Evolutionary conservation across 495 filamentous ascomycete species (phyloP).

Genomic region (Thermothielavioides terrestris): DNA sequence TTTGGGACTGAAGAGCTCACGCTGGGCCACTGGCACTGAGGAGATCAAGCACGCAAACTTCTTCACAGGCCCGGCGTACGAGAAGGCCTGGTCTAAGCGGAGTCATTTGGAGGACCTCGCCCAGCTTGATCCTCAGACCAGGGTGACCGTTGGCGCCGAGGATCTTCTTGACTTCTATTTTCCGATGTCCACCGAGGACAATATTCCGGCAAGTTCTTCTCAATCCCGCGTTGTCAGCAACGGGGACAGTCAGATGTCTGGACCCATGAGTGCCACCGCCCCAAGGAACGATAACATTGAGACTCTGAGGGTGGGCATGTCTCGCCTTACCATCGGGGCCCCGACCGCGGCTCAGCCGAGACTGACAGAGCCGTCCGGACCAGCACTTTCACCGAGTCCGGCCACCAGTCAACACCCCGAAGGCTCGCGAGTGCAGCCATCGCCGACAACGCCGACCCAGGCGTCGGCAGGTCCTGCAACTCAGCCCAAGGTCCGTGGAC

Average conservation of each 20-base stretch:
- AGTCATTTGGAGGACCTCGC: conserved; percentile 5
- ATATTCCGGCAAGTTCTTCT: not conserved
- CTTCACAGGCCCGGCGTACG: conserved; percentile 10
- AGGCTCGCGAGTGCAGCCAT: not conserved
- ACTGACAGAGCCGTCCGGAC: not conserved
- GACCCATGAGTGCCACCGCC: not conserved
- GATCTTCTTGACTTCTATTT: conserved; percentile 5
- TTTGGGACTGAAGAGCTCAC: conserved; percentile 4
- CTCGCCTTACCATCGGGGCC: not conserved
- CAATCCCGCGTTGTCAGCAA: not conserved
- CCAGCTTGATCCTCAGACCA: conserved; percentile 1
- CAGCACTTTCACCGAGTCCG: not conserved
- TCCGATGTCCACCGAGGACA: not conserved
- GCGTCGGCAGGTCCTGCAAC: not conserved
- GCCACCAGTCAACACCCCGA: not conserved
- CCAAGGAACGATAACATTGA: not conserved
- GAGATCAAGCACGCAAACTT: not conserved
- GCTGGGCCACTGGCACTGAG: conserved; percentile 1
- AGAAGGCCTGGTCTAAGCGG: conserved; percentile 7
- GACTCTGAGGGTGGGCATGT: not conserved
- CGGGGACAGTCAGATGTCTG: not conserved
- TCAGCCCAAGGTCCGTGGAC: conserved; percentile 1
- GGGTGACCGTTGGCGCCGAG: not conserved
- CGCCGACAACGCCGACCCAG: not conserved
- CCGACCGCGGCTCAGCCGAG: not conserved